Base-by-base conservation (phyloP, 164 flowering plant genomes). In the grape (Vitis vinifera) region DNA sequence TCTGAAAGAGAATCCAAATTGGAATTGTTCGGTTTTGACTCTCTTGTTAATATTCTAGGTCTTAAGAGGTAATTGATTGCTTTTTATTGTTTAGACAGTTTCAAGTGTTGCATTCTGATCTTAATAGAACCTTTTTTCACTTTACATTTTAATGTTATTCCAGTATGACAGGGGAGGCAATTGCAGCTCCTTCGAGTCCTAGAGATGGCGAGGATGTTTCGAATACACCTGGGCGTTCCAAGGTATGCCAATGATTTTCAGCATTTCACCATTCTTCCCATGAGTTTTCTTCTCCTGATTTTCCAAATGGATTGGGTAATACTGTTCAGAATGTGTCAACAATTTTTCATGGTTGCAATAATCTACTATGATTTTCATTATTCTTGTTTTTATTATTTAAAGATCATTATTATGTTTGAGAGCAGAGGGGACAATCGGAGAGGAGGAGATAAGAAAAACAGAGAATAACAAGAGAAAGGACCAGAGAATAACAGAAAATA, bases 21-120 rank as follows among this genome's bases (percentile, higher is more conserved):
- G 85, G 99, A 95, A 77, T 75, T 95, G 79, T 95, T 95, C 83
- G 99, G 99, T 78, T 93, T 95, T 78, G 98, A 93, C 81, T 91
- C 99, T 63, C 97, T 95, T 68, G 98, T 95, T 62, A 93, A 90
- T 70, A 93, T 91, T 76, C 89, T 95, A 68, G 99, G 99, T 27
- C 90, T 95, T 27, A 90, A 82, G 78, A 93, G 98, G 99, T 95
- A 82, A 4, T 14, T 56, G 37, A 31, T 61, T 51, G 59, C 1
- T 59, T 62, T 58, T 30, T 63, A 29, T n/a, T 65, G 10, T 64
- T 68, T 29, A 31, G 10, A 10, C 17, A 14, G 48, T 52, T 19
- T 53, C 51, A 6, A 15, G 27, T 44, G 10, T 48, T 15, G 4
- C 9, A 16, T 37, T 60, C n/a, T 14, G 63, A 7, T 5, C n/a